Conservation (phyloP, 495 filamentous ascomycete genomes). For the Rusavskia elegans region DNA sequence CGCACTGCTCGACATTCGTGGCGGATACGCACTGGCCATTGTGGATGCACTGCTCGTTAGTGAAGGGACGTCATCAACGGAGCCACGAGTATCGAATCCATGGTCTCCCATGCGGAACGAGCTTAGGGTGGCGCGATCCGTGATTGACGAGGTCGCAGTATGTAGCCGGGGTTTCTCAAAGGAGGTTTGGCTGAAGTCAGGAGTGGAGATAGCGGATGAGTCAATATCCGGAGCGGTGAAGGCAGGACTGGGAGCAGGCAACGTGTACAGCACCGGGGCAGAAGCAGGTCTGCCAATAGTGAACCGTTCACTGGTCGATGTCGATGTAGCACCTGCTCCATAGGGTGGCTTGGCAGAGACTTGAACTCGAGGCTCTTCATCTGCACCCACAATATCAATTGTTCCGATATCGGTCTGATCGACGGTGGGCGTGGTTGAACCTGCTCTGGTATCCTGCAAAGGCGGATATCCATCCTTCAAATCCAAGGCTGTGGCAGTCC, state of each 20-base stretch:
- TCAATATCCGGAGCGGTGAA: slow-evolving; percentile 15
- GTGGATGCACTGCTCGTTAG: slow-evolving; percentile 77
- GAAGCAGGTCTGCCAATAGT: slow-evolving; percentile 30
- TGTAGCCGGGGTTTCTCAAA: slow-evolving; percentile 55
- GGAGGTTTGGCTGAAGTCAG: slow-evolving; percentile 27
- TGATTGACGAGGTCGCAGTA: slow-evolving; percentile 53
- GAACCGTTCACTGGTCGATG: slow-evolving; percentile 10
- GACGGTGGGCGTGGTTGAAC: background rate
- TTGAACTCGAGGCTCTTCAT: slow-evolving; percentile 24
- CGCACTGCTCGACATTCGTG: slow-evolving; percentile 31
- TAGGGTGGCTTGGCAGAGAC: slow-evolving; percentile 33
- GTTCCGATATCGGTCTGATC: background rate
- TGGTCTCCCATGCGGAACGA: slow-evolving; percentile 39
- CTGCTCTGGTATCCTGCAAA: background rate
- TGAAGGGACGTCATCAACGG: slow-evolving; percentile 76
- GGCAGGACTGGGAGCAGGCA: slow-evolving; percentile 10
- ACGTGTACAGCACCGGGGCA: slow-evolving; percentile 36
- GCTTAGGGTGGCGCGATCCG: slow-evolving; percentile 44
- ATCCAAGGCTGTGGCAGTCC: slow-evolving; percentile 17
- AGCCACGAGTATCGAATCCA: slow-evolving; percentile 50
- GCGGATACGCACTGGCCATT: slow-evolving; percentile 44
- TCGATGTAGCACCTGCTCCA: slow-evolving; percentile 39
- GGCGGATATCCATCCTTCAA: background rate
- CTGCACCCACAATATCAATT: slow-evolving; percentile 28
- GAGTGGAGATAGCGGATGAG: slow-evolving; percentile 18